Base-by-base conservation (phyloP, 1,284 basidiomycete species). In the Leccinum proximum region DNA sequence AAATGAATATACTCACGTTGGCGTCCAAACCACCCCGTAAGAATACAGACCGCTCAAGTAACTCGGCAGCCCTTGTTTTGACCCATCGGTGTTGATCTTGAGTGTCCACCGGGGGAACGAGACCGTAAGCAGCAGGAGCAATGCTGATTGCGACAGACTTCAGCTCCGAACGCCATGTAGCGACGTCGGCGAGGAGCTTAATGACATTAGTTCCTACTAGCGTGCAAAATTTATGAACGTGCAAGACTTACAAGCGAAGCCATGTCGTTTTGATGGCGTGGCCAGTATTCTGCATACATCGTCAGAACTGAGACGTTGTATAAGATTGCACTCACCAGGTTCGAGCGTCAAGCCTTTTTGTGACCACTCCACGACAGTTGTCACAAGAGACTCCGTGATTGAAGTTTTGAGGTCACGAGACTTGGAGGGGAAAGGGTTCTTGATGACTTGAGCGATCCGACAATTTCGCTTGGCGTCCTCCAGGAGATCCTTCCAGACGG, bases 371-470 rank as follows among this genome's bases (percentile, higher is more conserved):
- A 58, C 16, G 5, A 58, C 56, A 33, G 56, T 58, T 58, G 56
- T 35, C n/a, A 58, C 56, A 58, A 58, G 56, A n/a, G 33, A 58
- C 56, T 58, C 56, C 56, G 9, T 58, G 11, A 58, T 58, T 4
- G 56, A 58, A 10, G 33, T 37, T 58, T 58, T 58, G 57, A 58
- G 16, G 22, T 58, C 11, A 10, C 3, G 57, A 10, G 35, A 58
- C 35, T 58, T 58, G 57, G 57, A 58, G 18, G 57, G 57, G 33
- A 58, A 58, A 2, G n/a, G 57, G 16, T 58, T 58, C 57, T 58
- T 58, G 57, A 58, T 58, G 57, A 58, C 4, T 13, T 58, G 57
- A 35, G 57, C 10, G 10, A 58, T 37, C 10, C 5, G 1, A 37
- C 35, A 58, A 37, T 13, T 58, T 37, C 57, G n/a, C 57, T 58